These are phyloP conservation scores for Lachancea mirantina DNA, from an alignment of 805 yeast genomes.

Conservation along the genomic window DNA sequence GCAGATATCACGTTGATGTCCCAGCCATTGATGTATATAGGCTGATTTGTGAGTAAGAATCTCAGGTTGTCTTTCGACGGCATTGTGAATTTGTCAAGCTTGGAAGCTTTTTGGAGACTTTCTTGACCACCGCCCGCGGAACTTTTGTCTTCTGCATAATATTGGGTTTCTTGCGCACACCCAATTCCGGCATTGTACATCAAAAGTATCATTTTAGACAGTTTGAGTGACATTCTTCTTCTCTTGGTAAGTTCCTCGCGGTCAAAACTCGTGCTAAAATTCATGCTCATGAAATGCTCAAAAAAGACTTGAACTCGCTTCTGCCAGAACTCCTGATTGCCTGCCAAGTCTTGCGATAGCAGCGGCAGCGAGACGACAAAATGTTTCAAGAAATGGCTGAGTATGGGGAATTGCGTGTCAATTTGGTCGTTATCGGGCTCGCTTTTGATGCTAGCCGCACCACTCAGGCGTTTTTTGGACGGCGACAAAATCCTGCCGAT, in stretches of 20 bases:
- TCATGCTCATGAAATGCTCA: constrained; percentile 67
- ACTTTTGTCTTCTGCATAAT: constrained; percentile 34
- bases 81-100: constrained; percentile 32
- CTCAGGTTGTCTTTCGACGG: constrained; percentile 36
- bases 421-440: background rate
- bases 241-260: constrained; percentile 71
- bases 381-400: constrained; percentile 56
- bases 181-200: constrained; percentile 71
- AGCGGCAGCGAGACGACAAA: constrained; percentile 73
- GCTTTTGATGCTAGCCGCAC: background rate
- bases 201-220: constrained; percentile 56
- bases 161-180: constrained; percentile 48
- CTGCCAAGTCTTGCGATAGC: constrained; percentile 37
- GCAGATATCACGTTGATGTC: constrained; percentile 68
- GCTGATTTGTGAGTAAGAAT: constrained; percentile 28
- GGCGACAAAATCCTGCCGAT: background rate
- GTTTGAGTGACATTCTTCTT: constrained; percentile 50
- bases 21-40: constrained; percentile 44
- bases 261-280: constrained; percentile 66
- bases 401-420: constrained; percentile 50
- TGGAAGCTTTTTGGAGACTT: constrained; percentile 27
- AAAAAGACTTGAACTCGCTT: constrained; percentile 71
- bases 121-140: constrained; percentile 19
- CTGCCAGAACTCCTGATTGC: constrained; percentile 68
- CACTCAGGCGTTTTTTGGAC: background rate